phyloP scores from a whole-genome alignment of 768 basidiomycete genomes.

The Pleurotus djamor region DNA sequence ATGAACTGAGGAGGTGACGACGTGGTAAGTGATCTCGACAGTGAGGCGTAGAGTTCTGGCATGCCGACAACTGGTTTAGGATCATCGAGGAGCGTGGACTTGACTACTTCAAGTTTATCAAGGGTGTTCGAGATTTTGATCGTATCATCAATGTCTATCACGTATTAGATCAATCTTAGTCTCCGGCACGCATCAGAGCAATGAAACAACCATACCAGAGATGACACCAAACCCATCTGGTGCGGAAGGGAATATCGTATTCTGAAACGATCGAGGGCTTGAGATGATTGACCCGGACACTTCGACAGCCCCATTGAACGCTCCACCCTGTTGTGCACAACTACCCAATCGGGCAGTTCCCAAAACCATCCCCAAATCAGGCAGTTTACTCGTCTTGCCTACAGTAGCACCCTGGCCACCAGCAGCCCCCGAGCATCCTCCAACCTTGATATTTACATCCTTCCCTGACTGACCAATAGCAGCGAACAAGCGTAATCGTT shows the following conservation, averaged over 20 bases:
- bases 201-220: constrained; percentile 26
- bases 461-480: constrained; percentile 30
- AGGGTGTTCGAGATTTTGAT: constrained; percentile 39
- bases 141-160: constrained; percentile 41
- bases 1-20: constrained; percentile 31
- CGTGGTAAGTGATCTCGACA: constrained; percentile 28
- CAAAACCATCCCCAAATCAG: constrained; percentile 30
- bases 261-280: constrained; percentile 19
- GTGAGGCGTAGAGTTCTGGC: constrained; percentile 39
- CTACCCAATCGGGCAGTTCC: constrained; percentile 28
- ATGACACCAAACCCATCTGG: constrained; percentile 40
- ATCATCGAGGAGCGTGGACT: constrained; percentile 36
- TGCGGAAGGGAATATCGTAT: constrained; percentile 31
- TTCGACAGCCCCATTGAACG: constrained; percentile 14
- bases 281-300: constrained; percentile 13
- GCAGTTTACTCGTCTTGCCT: constrained; percentile 22
- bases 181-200: background rate
- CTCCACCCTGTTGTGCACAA: constrained; percentile 17
- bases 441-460: constrained; percentile 25
- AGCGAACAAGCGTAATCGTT: constrained; percentile 30
- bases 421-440: constrained; percentile 22
- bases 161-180: too few species aligned
- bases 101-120: constrained; percentile 26
- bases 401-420: constrained; percentile 15
- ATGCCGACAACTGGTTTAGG: constrained; percentile 41